Evolutionary conservation across 257 asterid genomes (phyloP), one percentile per base, ranked within the genome.

Genomic region (Plectranthus barbatus): DNA sequence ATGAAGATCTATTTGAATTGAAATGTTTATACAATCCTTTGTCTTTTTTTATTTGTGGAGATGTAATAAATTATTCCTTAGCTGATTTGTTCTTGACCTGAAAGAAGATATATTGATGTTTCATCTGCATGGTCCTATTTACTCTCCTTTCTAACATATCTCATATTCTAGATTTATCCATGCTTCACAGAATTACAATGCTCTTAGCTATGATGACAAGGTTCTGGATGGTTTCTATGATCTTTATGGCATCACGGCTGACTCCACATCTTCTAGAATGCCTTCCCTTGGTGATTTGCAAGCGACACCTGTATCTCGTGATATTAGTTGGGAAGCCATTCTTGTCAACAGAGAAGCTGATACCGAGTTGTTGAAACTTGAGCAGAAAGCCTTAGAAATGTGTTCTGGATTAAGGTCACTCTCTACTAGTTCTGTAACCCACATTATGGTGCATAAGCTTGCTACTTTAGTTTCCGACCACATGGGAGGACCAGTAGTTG

Each of bases 401-500:
- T 85, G 88, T 63, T 77, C 71, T 57, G 72, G 69, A 67, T 62
- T 78, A 56, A 79, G 87, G 74, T 75, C 81, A 23, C 80, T 73
- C 48, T 76, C 80, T 48, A 71, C 40, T 11, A 73, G 71, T 66
- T 74, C 64, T 64, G 66, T 68, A 29, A 74, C 76, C 55, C 75
- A 69, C 74, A 67, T 66, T 65, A 78, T 82, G 75, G 93, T 86
- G 74, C 73, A 74, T 68, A 83, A 80, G 70, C 95, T 92, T 73
- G 91, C 97, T 66, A 56, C 64, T 49, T 64, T 89, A 69, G 97
- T 92, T 58, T 86, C 97, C 34, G 85, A 86, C 60, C 84, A 83
- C 75, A 92, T 92, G 99, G 99, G 98, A 31, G 99, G 99, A 20
- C 91, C 97, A 8, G 99, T n/a, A n/a, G n/a, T 86, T 69, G 82